These are phyloP conservation scores for Solanum chilense DNA, from an alignment of 257 asterid species.

Conservation along the genomic window DNA sequence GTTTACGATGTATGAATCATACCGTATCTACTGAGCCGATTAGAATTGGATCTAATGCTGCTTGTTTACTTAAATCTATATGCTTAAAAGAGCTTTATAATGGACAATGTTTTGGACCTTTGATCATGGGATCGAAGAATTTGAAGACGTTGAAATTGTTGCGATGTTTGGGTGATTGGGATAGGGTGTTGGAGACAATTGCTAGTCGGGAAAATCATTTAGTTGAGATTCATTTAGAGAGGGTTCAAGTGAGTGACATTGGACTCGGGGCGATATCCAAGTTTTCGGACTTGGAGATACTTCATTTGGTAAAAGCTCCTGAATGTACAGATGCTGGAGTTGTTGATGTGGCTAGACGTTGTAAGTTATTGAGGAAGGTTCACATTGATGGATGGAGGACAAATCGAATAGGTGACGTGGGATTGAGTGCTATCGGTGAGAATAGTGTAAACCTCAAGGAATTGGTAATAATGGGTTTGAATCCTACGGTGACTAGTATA, in stretches of 20 bases:
- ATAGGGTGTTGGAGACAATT: slow-evolving; percentile 40
- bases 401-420: slow-evolving; percentile 70
- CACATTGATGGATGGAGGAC: slow-evolving; percentile 86
- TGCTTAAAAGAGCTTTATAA: slow-evolving; percentile 68
- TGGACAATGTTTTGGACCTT: slow-evolving; percentile 65
- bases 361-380: slow-evolving; percentile 74
- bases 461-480: slow-evolving; percentile 70
- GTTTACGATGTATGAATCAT: slow-evolving; percentile 51
- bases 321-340: slow-evolving; percentile 65
- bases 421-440: slow-evolving; percentile 51
- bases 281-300: slow-evolving; percentile 46
- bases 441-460: slow-evolving; percentile 52
- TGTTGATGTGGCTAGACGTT: slow-evolving; percentile 49
- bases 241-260: slow-evolving; percentile 62
- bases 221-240: slow-evolving; percentile 65
- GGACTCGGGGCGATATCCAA: slow-evolving; percentile 53
- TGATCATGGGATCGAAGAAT: slow-evolving; percentile 42
- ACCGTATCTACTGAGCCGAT: slow-evolving; percentile 43
- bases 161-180: slow-evolving; percentile 82
- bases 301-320: slow-evolving; percentile 56
- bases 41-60: slow-evolving; percentile 45
- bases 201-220: slow-evolving; percentile 25
- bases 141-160: slow-evolving; percentile 49
- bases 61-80: slow-evolving; percentile 39
- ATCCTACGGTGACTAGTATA: slow-evolving; percentile 44